A percentile compares a stretch with the other conserved stretches of the same genome.
These are phyloP conservation scores for Xylaria flabelliformis DNA, from an alignment of 495 filamentous ascomycete species.

Conservation along the genomic window DNA sequence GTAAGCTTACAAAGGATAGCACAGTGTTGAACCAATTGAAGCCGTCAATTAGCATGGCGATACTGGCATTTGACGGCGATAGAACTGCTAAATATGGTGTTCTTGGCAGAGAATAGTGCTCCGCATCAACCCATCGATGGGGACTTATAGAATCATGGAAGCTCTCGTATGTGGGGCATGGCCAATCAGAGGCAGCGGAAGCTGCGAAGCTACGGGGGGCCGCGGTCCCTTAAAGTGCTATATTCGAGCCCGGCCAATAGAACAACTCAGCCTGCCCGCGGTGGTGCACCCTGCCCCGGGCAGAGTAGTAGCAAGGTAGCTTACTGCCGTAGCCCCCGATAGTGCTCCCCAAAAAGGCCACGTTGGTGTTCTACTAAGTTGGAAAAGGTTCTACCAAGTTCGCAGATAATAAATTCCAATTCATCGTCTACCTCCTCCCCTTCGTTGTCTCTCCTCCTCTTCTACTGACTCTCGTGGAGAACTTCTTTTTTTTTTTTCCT, in stretches of 20 bases:
- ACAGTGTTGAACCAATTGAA: conserved; percentile 12
- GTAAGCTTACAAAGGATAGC: conserved; percentile 21
- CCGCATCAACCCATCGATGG: conserved; percentile 7
- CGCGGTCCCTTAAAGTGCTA: neutral
- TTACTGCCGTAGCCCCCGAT: conserved; percentile 16
- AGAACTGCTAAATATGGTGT: conserved; percentile 23
- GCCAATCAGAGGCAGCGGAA: conserved; percentile 5
- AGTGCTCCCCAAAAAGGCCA: conserved; percentile 28
- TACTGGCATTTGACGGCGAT: neutral
- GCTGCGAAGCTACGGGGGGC: neutral
- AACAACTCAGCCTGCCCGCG: neutral
- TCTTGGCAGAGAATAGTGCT: conserved; percentile 25
- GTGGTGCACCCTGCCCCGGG: neutral
- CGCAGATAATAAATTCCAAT: conserved; percentile 30
- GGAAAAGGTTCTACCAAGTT: conserved; percentile 24
- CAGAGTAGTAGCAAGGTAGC: neutral
- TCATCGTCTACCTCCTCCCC: conserved; percentile 15
- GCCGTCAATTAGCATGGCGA: neutral
- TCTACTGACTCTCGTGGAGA: conserved; percentile 26
- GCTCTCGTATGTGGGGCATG: neutral
- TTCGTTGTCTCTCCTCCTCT: conserved; percentile 21
- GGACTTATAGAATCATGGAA: conserved; percentile 4
- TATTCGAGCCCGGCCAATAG: conserved; percentile 4
- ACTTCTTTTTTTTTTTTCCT: conserved; percentile 22
- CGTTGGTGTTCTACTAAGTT: conserved; percentile 26